Evolutionary conservation across 306 rosid genomes (phyloP).

Genomic region (Fragaria iinumae): DNA sequence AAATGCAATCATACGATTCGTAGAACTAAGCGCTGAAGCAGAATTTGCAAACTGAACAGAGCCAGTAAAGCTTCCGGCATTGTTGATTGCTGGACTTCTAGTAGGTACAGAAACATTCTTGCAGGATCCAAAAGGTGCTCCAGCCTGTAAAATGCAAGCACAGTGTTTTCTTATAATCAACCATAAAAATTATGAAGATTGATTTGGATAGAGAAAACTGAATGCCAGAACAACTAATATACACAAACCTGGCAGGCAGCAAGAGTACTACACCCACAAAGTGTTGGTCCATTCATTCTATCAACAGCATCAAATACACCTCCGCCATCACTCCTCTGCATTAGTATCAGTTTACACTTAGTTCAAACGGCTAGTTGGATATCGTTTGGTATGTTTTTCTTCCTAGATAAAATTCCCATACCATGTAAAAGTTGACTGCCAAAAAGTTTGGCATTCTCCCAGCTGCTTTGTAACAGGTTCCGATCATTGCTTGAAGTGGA

Average conservation of each 20-base stretch:
- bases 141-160: constrained; percentile 56
- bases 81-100: constrained; percentile 52
- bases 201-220: neutral
- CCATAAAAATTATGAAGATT: constrained; percentile 1
- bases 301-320: constrained; percentile 83
- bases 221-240: constrained; percentile 25
- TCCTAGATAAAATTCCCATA: constrained; percentile 27
- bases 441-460: constrained; percentile 78
- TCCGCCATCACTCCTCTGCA: constrained; percentile 97
- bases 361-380: constrained; percentile 29
- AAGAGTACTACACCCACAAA: constrained; percentile 82
- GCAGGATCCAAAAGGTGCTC: constrained; percentile 85
- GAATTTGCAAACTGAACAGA: constrained; percentile 80
- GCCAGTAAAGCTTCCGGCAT: constrained; percentile 75
- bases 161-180: constrained; percentile 5
- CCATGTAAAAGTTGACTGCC: constrained; percentile 98
- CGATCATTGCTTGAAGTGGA: constrained; percentile 79
- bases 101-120: constrained; percentile 63
- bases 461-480: constrained; percentile 86
- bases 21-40: constrained; percentile 44
- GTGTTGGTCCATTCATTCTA: constrained; percentile 66
- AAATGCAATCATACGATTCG: constrained; percentile 32
- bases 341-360: constrained; percentile 13
- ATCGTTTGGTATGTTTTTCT: neutral
- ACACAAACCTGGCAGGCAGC: constrained; percentile 81